Conservation (phyloP, 345 rosid species). For the Trapa bicornis region DNA sequence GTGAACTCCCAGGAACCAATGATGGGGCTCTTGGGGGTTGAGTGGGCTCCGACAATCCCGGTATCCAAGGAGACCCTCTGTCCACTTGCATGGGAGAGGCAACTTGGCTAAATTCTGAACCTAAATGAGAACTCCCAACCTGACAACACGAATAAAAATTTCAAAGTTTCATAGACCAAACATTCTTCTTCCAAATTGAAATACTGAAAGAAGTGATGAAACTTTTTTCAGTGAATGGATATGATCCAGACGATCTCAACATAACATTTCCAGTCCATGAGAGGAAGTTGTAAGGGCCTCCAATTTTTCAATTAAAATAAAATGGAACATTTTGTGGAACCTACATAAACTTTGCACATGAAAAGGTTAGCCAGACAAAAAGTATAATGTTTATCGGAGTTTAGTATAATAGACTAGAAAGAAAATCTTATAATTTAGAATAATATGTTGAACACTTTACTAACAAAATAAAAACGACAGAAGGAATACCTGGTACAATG, state of each 20-base stretch:
- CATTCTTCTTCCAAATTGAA: not conserved
- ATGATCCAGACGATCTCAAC: not conserved
- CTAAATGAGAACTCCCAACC: slow-evolving; percentile 60
- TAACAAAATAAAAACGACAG: not conserved
- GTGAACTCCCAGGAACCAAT: slow-evolving; percentile 38
- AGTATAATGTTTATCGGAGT: not conserved
- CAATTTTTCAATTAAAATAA: not conserved
- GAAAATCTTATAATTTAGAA: not conserved
- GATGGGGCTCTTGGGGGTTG: slow-evolving; percentile 48
- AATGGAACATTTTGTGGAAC: not conserved
- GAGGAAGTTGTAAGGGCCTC: not conserved
- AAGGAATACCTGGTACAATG: slow-evolving; percentile 44
- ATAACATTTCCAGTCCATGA: not conserved
- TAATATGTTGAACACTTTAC: not conserved
- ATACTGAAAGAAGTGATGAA: too few relatives aligned
- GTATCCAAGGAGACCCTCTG: slow-evolving; percentile 72
- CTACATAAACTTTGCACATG: not conserved
- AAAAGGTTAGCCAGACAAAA: not conserved
- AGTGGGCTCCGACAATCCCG: slow-evolving; percentile 47
- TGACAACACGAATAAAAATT: slow-evolving; percentile 14
- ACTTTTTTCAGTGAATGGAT: not conserved
- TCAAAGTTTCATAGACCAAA: not conserved
- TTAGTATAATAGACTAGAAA: not conserved
- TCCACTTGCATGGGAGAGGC: slow-evolving; percentile 45
- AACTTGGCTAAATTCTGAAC: slow-evolving; percentile 47